Evolutionary conservation across 495 filamentous ascomycete genomes (phyloP).

Genomic region (Pseudevernia furfuracea): DNA sequence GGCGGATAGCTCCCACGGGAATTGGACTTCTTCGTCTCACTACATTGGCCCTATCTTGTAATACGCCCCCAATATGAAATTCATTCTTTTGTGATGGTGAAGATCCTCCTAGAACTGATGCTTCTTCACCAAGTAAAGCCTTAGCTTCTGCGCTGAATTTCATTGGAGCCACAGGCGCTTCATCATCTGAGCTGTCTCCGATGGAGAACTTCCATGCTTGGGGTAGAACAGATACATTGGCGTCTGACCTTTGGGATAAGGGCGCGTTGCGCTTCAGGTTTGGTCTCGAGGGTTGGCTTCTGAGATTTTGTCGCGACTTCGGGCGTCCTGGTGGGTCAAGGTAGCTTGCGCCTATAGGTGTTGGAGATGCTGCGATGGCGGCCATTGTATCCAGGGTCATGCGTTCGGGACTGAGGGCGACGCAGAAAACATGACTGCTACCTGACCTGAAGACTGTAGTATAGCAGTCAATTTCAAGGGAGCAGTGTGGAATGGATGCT

Average conservation of each 20-base stretch:
- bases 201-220: slow-evolving; percentile 29
- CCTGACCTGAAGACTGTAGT: not conserved
- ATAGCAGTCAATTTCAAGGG: not conserved
- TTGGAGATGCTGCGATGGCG: slow-evolving; percentile 24
- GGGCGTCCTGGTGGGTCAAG: slow-evolving; percentile 16
- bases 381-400: slow-evolving; percentile 10
- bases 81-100: slow-evolving; percentile 44
- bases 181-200: slow-evolving; percentile 71
- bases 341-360: slow-evolving; percentile 20
- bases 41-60: slow-evolving; percentile 10
- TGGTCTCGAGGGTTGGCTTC: slow-evolving; percentile 22
- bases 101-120: slow-evolving; percentile 41
- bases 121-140: slow-evolving; percentile 61
- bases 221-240: slow-evolving; percentile 16
- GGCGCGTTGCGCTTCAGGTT: slow-evolving; percentile 23
- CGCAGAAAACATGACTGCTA: not conserved
- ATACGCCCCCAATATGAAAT: slow-evolving; percentile 32
- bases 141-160: slow-evolving; percentile 75
- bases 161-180: slow-evolving; percentile 55
- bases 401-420: not conserved
- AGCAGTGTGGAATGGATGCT: not conserved
- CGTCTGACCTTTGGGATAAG: slow-evolving; percentile 11
- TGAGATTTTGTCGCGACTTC: slow-evolving; percentile 14
- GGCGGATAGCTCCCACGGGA: slow-evolving; percentile 37
- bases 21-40: slow-evolving; percentile 27